Base-by-base conservation (phyloP, 2,329 filamentous ascomycete species). In the Colletotrichum lindemuthianum region DNA sequence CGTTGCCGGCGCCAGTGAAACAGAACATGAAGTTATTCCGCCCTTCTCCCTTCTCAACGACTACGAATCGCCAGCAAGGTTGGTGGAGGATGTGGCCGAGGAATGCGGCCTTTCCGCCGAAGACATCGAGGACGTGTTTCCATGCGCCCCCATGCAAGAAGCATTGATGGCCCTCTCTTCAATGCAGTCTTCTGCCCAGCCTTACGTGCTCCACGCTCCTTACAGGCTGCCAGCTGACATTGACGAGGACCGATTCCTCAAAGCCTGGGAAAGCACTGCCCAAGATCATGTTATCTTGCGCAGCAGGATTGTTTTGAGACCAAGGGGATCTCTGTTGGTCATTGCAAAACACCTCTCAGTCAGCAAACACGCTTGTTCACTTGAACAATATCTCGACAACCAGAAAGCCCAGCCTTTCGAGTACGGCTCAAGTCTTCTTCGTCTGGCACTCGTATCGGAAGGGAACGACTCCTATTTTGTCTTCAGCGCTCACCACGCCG, bases 211-310 rank as follows among this genome's bases (percentile, higher is more conserved):
- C 8, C 43, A 69, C 12, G 64, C 43, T 15, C 47, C 59, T 9
- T 59, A 66, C 32, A 45, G 51, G 8, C 24, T 71, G 1, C 50
- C 61, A 0, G 34, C 15, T 2, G 2, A 63, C 5, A 39, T 70
- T 11, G 64, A 70, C 8, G n/a, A 64, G 15, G 48, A 33, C 2
- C 57, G 60, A 2, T 70, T 71, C 10, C 63, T 45, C 33, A 24
- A 47, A 16, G 69, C 65, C 10, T 71, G 69, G 70, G 59, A 70
- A 10, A 47, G 51, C 8, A 65, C 67, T 3, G 58, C 69, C 6
- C 34, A 64, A n/a, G 33, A 52, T 5, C 67, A 63, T 8, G 37
- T 60, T 3, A 66, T 63, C n/a, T 16, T 71, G 7, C 67, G 70
- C 9, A 70, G 68, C 6, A 60, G 70, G 7, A 66, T 71, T 16